Percentiles rank a stretch among this genome's conserved stretches.
Conservation (phyloP, 441 rosid species). For the Adansonia madagascariensis region DNA sequence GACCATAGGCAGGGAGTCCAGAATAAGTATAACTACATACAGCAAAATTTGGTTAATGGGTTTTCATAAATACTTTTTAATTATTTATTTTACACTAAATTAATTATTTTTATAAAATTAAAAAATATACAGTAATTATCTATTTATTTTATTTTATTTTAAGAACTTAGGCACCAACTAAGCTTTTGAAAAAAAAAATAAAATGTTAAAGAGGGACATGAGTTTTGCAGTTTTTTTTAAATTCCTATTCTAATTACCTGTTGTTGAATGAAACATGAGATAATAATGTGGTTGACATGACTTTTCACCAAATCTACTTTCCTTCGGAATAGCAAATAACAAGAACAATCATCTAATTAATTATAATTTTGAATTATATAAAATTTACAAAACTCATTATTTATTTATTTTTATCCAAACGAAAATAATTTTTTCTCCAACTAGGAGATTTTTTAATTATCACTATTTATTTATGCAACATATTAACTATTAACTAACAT, state of each 20-base stretch:
- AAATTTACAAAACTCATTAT: not conserved
- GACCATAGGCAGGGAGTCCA: not conserved
- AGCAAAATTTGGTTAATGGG: not conserved
- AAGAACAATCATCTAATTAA: not conserved
- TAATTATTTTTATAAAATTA: too few species aligned
- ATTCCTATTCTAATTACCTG: not conserved
- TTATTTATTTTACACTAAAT: too few species aligned
- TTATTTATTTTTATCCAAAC: not conserved
- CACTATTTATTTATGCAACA: too few species aligned
- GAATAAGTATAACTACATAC: not conserved
- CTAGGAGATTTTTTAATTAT: too few species aligned
- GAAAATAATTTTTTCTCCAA: too few species aligned
- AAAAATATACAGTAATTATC: too few species aligned
- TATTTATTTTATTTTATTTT: too few species aligned
- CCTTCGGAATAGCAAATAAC: not conserved
- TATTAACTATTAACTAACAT: too few species aligned
- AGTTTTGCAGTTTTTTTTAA: not conserved
- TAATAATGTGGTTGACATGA: not conserved
- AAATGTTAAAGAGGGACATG: not conserved
- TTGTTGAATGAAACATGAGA: not conserved
- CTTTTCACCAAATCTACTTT: too few species aligned
- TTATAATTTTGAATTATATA: not conserved
- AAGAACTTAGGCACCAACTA: too few species aligned
- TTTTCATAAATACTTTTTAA: too few species aligned
- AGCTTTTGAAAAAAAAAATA: too few species aligned